Percentiles rank a stretch among this genome's conserved stretches.
Evolutionary conservation across 345 rosid species (phyloP).

Genomic region (Salix suchowensis): DNA sequence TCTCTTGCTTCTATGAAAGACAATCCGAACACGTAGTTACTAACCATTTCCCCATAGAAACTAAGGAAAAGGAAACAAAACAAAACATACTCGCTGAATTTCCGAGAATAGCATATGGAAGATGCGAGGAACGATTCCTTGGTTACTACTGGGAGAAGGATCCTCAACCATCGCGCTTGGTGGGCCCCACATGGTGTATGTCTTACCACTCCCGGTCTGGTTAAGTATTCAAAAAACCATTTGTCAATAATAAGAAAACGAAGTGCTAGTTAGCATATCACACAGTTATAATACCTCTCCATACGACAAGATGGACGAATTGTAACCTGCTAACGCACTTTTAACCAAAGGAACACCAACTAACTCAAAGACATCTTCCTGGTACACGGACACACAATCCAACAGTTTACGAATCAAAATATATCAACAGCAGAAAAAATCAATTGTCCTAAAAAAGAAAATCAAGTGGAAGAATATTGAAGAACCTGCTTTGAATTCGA

Average conservation of each 20-base stretch:
- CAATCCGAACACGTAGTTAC: conserved; percentile 5
- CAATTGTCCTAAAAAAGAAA: background rate
- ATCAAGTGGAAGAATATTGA: background rate
- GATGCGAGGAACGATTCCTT: conserved; percentile 86
- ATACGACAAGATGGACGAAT: conserved; percentile 70
- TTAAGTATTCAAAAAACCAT: conserved; percentile 11
- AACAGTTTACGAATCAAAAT: conserved; percentile 7
- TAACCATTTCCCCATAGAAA: background rate
- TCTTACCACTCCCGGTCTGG: conserved; percentile 95
- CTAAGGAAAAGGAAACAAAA: background rate
- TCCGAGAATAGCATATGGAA: conserved; percentile 77
- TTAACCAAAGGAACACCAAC: conserved; percentile 80
- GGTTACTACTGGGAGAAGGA: conserved; percentile 65
- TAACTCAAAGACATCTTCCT: conserved; percentile 72
- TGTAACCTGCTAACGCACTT: conserved; percentile 83
- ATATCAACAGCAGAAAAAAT: background rate
- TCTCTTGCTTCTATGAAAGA: conserved; percentile 58
- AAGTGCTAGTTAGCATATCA: background rate
- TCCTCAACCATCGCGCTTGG: conserved; percentile 91
- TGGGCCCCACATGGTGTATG: conserved; percentile 96
- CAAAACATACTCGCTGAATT: conserved; percentile 58
- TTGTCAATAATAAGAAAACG: background rate
- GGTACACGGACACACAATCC: conserved; percentile 20
- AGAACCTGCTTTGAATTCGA: conserved; percentile 78
- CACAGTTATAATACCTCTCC: conserved; percentile 63